Conservation (phyloP, 1,284 basidiomycete genomes). For the Trichosporon sp. region DNA sequence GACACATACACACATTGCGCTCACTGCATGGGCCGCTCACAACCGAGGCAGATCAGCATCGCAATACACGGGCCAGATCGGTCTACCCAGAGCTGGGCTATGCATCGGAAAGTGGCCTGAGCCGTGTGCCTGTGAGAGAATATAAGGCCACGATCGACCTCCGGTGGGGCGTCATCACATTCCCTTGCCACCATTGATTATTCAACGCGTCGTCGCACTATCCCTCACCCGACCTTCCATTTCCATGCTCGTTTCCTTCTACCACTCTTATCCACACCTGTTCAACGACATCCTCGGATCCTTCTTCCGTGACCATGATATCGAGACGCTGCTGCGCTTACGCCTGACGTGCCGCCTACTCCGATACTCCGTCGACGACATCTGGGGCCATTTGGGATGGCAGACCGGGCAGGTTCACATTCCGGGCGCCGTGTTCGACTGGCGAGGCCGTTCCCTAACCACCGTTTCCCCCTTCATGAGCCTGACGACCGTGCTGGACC, state of each 20-base stretch:
- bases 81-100: neutral
- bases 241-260: neutral
- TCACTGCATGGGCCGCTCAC: too few relatives aligned
- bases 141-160: too few relatives aligned
- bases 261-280: neutral
- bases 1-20: too few relatives aligned
- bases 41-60: too few relatives aligned
- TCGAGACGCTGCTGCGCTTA: neutral
- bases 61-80: too few relatives aligned
- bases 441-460: neutral
- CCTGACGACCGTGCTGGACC: neutral
- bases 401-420: neutral
- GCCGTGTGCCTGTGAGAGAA: too few relatives aligned
- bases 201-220: too few relatives aligned
- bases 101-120: too few relatives aligned
- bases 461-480: neutral
- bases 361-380: neutral
- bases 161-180: too few relatives aligned
- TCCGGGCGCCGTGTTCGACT: neutral
- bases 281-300: neutral
- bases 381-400: neutral
- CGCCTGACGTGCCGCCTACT: neutral
- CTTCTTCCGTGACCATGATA: neutral
- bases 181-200: too few relatives aligned
- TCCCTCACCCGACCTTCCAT: too few relatives aligned